Base-by-base conservation (phyloP, 805 yeast genomes). In the Suhomyces sp. region DNA sequence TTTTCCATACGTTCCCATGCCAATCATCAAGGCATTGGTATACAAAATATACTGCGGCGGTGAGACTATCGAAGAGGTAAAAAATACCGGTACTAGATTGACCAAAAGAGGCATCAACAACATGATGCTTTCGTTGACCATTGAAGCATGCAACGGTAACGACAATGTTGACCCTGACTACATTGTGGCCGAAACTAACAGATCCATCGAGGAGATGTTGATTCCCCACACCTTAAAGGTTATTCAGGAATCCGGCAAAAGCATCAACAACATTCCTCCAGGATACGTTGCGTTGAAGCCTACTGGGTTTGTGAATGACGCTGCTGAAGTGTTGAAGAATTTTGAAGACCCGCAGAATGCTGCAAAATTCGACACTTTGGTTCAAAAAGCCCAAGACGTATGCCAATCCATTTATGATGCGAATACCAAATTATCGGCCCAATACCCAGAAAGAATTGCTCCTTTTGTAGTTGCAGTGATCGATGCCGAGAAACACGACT, bases 221-320 rank as follows among this genome's bases (percentile, higher is more conserved):
- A 78, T 81, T 33, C 93, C 94, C 13, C 89, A 86, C 66, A 80
- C 92, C n/a, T 64, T 82, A 39, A 69, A 76, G 46, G 82, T 85
- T 67, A 78, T 87, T 58, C 68, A 75, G 50, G 62, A 71, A 43
- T 61, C 72, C 4, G 73, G 74, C 4, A 68, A 68, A 49, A 76
- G 77, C 56, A 73, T 86, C 57, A 86, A 88, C 65, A 77, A 82
- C 13, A 82, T 93, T 29, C 91, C 96, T 8, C 89, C 97, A 2
- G 97, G 97, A 22, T 92, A 89, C 68, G 88, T 90, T 52, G 98
- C 97, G 2, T 75, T 92, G 63, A 92, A 92, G 72, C 97, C 98
- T 46, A 89, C 97, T 22, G 98, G 97, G 2, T 77, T 93, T 57
- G 83, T 89, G 53, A 75, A 80, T 35, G 80, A 88, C 66, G 96